Evolutionary conservation across 495 filamentous ascomycete species (phyloP).

Genomic region (Aspergillus saccharolyticus): DNA sequence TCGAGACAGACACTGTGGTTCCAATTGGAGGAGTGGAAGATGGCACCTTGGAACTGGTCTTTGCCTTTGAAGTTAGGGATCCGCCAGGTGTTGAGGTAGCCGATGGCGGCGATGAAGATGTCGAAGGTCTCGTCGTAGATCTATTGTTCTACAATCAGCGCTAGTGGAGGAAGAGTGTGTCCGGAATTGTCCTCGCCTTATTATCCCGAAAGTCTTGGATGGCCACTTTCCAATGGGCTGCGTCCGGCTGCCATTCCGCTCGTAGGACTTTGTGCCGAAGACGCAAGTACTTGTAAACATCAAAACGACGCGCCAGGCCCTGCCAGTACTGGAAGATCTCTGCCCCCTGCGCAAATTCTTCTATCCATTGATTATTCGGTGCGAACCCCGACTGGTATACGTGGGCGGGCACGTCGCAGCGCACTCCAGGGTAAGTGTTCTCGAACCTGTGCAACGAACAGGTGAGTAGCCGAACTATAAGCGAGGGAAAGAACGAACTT

Average conservation of each 20-base stretch:
- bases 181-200: slow-evolving; percentile 24
- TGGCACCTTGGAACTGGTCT: slow-evolving; percentile 39
- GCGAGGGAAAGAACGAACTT: no score
- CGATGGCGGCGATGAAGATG: slow-evolving; percentile 56
- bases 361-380: slow-evolving; percentile 61
- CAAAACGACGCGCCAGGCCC: slow-evolving; percentile 52
- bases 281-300: slow-evolving; percentile 53
- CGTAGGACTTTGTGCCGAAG: slow-evolving; percentile 46
- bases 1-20: slow-evolving; percentile 41
- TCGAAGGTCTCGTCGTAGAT: slow-evolving; percentile 51
- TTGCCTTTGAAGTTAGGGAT: slow-evolving; percentile 50
- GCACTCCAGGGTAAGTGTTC: slow-evolving; percentile 55
- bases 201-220: slow-evolving; percentile 32
- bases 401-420: slow-evolving; percentile 67
- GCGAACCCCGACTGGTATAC: slow-evolving; percentile 63
- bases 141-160: slow-evolving; percentile 9
- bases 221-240: slow-evolving; percentile 48
- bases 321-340: slow-evolving; percentile 68
- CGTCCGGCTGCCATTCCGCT: slow-evolving; percentile 48
- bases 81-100: slow-evolving; percentile 52
- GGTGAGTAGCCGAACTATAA: background rate
- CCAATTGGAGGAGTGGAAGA: slow-evolving; percentile 55
- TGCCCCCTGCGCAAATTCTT: slow-evolving; percentile 56
- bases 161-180: background rate
- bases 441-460: slow-evolving; percentile 32